Percentiles rank a stretch among this genome's conserved stretches.
Evolutionary conservation across 2,329 filamentous ascomycete species (phyloP).

Genomic region (Fusarium sp.): DNA sequence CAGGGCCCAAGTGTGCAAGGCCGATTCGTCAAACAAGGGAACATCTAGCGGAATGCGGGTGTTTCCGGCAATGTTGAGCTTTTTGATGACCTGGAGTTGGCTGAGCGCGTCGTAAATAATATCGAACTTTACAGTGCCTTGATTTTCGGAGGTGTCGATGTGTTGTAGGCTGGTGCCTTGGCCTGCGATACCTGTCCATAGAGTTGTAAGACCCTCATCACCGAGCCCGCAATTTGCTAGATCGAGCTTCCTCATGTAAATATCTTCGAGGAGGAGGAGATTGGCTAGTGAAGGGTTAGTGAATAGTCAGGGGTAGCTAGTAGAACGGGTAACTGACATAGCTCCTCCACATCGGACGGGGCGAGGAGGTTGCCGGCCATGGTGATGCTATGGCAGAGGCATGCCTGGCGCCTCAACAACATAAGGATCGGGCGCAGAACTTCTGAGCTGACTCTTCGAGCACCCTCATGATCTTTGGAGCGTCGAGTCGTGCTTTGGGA

Average conservation of each 20-base stretch:
- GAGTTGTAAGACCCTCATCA: slow-evolving; percentile 59
- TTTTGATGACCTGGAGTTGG: slow-evolving; percentile 57
- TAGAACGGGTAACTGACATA: slow-evolving; percentile 52
- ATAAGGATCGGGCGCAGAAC: slow-evolving; percentile 62
- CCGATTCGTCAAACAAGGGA: slow-evolving; percentile 60
- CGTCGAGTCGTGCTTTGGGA: slow-evolving; percentile 37
- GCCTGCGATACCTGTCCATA: slow-evolving; percentile 61
- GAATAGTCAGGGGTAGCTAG: not conserved
- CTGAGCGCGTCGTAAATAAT: slow-evolving; percentile 58
- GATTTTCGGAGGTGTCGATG: slow-evolving; percentile 65
- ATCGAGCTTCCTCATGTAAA: slow-evolving; percentile 61
- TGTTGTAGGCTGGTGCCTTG: slow-evolving; percentile 59
- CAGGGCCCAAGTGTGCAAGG: slow-evolving; percentile 58
- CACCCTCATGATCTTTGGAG: slow-evolving; percentile 37
- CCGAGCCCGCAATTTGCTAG: slow-evolving; percentile 64
- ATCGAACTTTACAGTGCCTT: slow-evolving; percentile 62
- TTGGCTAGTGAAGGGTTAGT: slow-evolving; percentile 44
- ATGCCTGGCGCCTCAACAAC: slow-evolving; percentile 59
- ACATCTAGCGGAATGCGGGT: slow-evolving; percentile 59
- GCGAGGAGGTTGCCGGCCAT: slow-evolving; percentile 63
- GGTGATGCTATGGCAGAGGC: slow-evolving; percentile 62
- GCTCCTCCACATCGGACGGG: slow-evolving; percentile 59
- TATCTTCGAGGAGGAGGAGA: slow-evolving; percentile 47
- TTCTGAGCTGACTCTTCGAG: slow-evolving; percentile 50
- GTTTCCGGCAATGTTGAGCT: slow-evolving; percentile 63